Conservation (phyloP, 2,329 filamentous ascomycete species). For the Fusarium metavorans region DNA sequence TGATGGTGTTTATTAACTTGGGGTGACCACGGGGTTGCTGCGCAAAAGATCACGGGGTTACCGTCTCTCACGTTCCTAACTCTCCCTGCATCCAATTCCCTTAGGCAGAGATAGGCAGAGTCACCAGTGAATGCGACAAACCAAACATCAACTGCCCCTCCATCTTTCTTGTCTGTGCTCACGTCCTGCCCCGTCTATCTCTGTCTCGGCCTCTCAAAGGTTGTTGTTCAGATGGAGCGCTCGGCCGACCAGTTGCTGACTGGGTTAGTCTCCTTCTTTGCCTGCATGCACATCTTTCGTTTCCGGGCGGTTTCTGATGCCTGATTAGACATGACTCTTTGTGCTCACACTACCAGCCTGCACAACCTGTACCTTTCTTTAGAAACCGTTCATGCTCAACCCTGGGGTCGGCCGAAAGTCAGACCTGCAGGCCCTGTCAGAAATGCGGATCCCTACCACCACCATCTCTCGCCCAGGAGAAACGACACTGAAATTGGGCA, state of each 20-base stretch:
- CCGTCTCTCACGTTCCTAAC: conserved; percentile 1
- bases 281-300: conserved; percentile 18
- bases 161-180: conserved; percentile 17
- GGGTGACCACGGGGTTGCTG: conserved; percentile 1
- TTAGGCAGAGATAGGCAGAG: conserved; percentile 29
- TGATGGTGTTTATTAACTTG: conserved; percentile 3
- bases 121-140: neutral
- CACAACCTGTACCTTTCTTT: conserved; percentile 8
- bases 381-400: conserved; percentile 11
- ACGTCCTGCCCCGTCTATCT: conserved; percentile 6
- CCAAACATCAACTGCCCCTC: conserved; percentile 3
- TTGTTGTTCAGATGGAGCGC: conserved; percentile 6
- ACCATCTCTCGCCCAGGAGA: neutral
- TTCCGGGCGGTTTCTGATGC: conserved; percentile 22
- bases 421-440: conserved; percentile 16
- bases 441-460: conserved; percentile 10
- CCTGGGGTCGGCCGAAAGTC: conserved; percentile 11
- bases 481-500: conserved; percentile 15
- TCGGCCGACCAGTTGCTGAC: conserved; percentile 14
- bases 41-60: conserved; percentile 2
- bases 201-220: conserved; percentile 6
- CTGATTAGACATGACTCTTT: conserved; percentile 35
- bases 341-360: neutral
- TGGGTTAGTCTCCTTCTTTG: neutral
- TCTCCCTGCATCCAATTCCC: neutral